These are phyloP conservation scores for Euphorbia peplus DNA, from an alignment of 345 rosid genomes.

Conservation along the genomic window DNA sequence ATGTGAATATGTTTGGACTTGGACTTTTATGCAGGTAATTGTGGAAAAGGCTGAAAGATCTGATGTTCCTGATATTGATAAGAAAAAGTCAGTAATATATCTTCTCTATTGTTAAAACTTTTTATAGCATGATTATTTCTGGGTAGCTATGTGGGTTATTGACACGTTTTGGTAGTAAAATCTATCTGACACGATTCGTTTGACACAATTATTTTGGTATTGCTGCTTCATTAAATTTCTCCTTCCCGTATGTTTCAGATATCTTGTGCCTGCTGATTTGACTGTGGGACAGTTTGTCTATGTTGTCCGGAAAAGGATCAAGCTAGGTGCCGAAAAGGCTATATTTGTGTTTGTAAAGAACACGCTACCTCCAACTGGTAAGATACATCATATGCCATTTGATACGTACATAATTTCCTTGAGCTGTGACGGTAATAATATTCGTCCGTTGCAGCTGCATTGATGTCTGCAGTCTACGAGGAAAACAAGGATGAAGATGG, in stretches of 20 bases:
- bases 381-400: slow-evolving; percentile 12
- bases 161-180: background rate
- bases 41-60: slow-evolving; percentile 86
- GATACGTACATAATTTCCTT: background rate
- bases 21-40: slow-evolving; percentile 61
- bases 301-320: slow-evolving; percentile 75
- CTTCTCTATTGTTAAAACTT: background rate
- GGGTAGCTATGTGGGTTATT: too few species aligned
- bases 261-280: slow-evolving; percentile 76
- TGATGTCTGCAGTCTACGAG: slow-evolving; percentile 62
- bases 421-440: background rate
- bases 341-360: slow-evolving; percentile 65
- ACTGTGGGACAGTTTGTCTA: slow-evolving; percentile 73
- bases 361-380: slow-evolving; percentile 64
- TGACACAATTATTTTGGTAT: too few species aligned
- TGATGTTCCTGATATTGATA: slow-evolving; percentile 93
- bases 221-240: background rate
- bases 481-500: slow-evolving; percentile 74
- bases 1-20: background rate
- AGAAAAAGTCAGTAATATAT: slow-evolving; percentile 72
- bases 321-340: slow-evolving; percentile 74
- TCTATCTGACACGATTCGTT: too few species aligned
- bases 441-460: slow-evolving; percentile 42
- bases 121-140: too few species aligned
- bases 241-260: slow-evolving; percentile 33